Conservation (phyloP, 768 basidiomycete genomes). For the Cubamyces lactineus region DNA sequence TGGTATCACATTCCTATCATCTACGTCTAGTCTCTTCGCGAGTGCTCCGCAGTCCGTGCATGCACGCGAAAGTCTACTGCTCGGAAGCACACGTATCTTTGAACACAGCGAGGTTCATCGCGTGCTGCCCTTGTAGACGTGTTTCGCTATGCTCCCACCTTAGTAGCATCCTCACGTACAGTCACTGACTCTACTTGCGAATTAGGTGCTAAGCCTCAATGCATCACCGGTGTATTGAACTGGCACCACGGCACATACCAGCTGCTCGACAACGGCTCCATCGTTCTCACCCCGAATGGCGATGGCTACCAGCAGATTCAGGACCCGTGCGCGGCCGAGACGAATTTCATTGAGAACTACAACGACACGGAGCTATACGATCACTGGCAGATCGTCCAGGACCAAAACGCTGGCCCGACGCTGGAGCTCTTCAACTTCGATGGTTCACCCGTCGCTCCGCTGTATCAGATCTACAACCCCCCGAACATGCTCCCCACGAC, state of each 20-base stretch:
- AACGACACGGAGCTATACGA: conserved; percentile 70
- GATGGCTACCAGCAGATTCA: conserved; percentile 97
- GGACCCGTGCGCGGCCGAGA: conserved; percentile 86
- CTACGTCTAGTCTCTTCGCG: no score
- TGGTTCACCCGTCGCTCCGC: conserved; percentile 73
- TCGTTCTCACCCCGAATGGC: conserved; percentile 69
- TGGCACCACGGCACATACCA: conserved; percentile 88
- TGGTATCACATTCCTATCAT: no score
- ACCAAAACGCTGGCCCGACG: conserved; percentile 61
- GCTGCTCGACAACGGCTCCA: conserved; percentile 76
- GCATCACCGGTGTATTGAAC: conserved; percentile 85
- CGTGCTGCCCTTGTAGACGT: no score
- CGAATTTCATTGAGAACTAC: conserved; percentile 87
- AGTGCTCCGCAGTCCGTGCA: no score
- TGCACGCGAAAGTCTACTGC: no score
- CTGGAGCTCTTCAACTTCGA: conserved; percentile 82
- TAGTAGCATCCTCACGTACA: neutral
- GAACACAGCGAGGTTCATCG: no score
- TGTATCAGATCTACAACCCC: conserved; percentile 64
- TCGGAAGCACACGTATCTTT: no score
- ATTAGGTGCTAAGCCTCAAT: conserved; percentile 78
- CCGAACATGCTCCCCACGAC: conserved; percentile 89
- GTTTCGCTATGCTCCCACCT: no score
- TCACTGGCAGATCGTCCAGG: conserved; percentile 74
- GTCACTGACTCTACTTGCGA: conserved; percentile 1